These are phyloP conservation scores for Trypanosoma cruzi DNA, from an alignment of 208 protist genomes.

Conservation along the genomic window DNA sequence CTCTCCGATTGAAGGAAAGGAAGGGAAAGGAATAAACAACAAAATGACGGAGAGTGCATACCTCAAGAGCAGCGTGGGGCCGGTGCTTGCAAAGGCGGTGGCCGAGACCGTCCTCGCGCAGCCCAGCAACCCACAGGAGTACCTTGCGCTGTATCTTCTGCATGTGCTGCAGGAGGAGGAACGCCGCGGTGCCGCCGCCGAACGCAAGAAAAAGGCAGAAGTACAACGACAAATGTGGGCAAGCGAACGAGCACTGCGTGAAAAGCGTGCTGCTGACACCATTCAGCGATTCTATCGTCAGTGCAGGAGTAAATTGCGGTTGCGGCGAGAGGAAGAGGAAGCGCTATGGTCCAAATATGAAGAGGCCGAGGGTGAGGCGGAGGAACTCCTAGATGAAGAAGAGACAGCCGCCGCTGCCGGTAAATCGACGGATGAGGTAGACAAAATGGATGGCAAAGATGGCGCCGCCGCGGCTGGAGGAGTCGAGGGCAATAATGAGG, in stretches of 20 bases:
- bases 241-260: slow-evolving; percentile 41
- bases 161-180: slow-evolving; percentile 87
- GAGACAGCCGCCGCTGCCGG: background rate
- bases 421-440: background rate
- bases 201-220: slow-evolving; percentile 41
- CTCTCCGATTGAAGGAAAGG: too few relatives aligned
- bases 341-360: slow-evolving; percentile 55
- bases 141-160: slow-evolving; percentile 86
- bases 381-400: slow-evolving; percentile 63
- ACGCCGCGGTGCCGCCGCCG: slow-evolving; percentile 33
- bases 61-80: slow-evolving; percentile 80
- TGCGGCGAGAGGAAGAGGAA: slow-evolving; percentile 48
- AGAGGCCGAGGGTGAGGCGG: slow-evolving; percentile 58
- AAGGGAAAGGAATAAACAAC: slow-evolving; percentile 4
- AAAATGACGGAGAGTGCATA: slow-evolving; percentile 83
- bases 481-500: slow-evolving; percentile 13
- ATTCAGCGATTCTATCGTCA: slow-evolving; percentile 74
- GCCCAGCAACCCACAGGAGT: slow-evolving; percentile 91
- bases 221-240: slow-evolving; percentile 58
- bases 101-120: slow-evolving; percentile 88
- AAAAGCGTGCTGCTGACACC: slow-evolving; percentile 70
- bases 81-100: slow-evolving; percentile 87
- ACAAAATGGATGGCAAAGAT: slow-evolving; percentile 26
- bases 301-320: slow-evolving; percentile 37
- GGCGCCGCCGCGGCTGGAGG: background rate